phyloP scores from a whole-genome alignment of 352 stramenopile species.

The Globisporangium cylindrosporum region DNA sequence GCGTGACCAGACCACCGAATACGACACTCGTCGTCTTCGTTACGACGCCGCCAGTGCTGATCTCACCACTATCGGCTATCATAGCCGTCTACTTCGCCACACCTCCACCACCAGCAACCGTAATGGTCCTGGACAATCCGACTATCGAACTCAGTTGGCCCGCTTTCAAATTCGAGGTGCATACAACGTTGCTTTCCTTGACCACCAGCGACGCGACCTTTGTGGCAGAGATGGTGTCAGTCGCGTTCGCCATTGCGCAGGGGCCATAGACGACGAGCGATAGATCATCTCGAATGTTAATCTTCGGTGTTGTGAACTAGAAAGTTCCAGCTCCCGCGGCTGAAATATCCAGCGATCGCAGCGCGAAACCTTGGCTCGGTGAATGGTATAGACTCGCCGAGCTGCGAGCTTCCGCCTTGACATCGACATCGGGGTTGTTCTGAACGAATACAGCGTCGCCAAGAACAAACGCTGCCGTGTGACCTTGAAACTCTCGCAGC shows the following conservation, averaged over 20 bases:
- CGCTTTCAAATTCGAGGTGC: neutral
- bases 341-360: neutral
- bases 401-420: neutral
- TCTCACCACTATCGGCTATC: neutral
- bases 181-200: neutral
- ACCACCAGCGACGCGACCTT: neutral
- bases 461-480: neutral
- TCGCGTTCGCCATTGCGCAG: neutral
- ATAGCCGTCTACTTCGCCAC: neutral
- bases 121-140: neutral
- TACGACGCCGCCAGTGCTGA: neutral
- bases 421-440: neutral
- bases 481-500: neutral
- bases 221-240: neutral
- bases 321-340: neutral
- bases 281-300: neutral
- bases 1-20: neutral
- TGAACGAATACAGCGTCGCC: neutral
- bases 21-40: neutral
- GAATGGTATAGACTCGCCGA: neutral
- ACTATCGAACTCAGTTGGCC: neutral
- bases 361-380: neutral
- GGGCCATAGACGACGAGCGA: neutral
- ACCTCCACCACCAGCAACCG: neutral
- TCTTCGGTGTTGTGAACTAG: neutral